Percentiles rank a stretch among this genome's conserved stretches.
These are phyloP conservation scores for Globisporangium lucens DNA, from an alignment of 352 stramenopile species.

Conservation along the genomic window DNA sequence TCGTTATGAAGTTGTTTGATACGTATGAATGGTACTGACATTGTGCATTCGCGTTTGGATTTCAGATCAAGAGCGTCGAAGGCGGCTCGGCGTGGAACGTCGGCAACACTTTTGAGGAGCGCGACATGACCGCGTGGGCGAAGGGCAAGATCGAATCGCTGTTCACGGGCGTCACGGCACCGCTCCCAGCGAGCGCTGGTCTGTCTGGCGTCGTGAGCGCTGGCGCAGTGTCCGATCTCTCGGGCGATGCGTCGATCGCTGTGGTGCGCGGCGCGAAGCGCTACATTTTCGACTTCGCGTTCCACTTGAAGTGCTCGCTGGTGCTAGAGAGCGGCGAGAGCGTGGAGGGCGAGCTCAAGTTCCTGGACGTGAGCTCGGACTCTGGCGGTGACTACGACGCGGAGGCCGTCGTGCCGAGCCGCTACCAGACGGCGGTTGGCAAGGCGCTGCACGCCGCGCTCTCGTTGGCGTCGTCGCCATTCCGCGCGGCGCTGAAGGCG, in stretches of 20 bases:
- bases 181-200: conserved; percentile 24
- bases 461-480: conserved; percentile 42
- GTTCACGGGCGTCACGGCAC: conserved; percentile 36
- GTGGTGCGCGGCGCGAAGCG: conserved; percentile 92
- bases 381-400: conserved; percentile 67
- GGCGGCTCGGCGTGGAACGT: conserved; percentile 92
- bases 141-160: conserved; percentile 70
- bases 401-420: conserved; percentile 59
- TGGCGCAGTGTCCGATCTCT: conserved; percentile 74
- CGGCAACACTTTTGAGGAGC: conserved; percentile 93
- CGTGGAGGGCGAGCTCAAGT: conserved; percentile 62
- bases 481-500: conserved; percentile 52
- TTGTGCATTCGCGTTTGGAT: background rate
- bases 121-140: conserved; percentile 88
- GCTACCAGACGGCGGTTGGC: conserved; percentile 64
- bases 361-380: conserved; percentile 83
- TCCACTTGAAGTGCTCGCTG: conserved; percentile 48
- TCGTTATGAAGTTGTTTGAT: no score
- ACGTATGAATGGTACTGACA: background rate
- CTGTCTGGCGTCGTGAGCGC: conserved; percentile 49
- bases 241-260: conserved; percentile 91
- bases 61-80: conserved; percentile 77
- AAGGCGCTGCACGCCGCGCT: conserved; percentile 71
- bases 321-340: conserved; percentile 23
- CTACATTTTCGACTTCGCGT: conserved; percentile 88